A percentile compares a stretch with the other conserved stretches of the same genome.
phyloP scores from a whole-genome alignment of 169 alveolate species.

The Plasmodium gaboni region DNA sequence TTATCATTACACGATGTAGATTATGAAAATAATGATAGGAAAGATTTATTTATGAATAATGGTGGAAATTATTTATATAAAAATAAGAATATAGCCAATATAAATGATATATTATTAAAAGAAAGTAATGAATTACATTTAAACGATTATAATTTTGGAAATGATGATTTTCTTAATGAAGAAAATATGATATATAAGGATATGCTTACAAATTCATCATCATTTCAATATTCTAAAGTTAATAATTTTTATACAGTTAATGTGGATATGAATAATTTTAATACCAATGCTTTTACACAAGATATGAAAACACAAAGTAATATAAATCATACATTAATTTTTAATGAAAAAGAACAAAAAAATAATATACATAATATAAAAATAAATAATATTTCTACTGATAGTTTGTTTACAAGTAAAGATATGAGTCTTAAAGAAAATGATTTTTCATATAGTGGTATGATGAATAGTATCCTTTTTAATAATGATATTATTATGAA shows the following conservation, averaged over 20 bases:
- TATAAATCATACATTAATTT: slow-evolving; percentile 3
- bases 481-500: slow-evolving; percentile 13
- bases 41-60: slow-evolving; percentile 17
- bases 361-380: slow-evolving; percentile 9
- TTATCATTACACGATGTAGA: slow-evolving; percentile 32
- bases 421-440: slow-evolving; percentile 10
- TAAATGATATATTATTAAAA: slow-evolving; percentile 63
- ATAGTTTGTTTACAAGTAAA: slow-evolving; percentile 34
- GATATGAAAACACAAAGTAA: slow-evolving; percentile 19
- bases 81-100: slow-evolving; percentile 55
- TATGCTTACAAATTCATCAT: slow-evolving; percentile 58
- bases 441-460: slow-evolving; percentile 26
- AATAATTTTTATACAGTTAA: slow-evolving; percentile 65
- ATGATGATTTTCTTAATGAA: slow-evolving; percentile 47
- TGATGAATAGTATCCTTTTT: slow-evolving; percentile 5
- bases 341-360: slow-evolving; percentile 1
- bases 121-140: slow-evolving; percentile 33
- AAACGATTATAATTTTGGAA: slow-evolving; percentile 55
- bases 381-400: slow-evolving; percentile 32
- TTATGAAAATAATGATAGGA: slow-evolving; percentile 8
- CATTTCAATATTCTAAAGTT: slow-evolving; percentile 60
- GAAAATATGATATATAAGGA: slow-evolving; percentile 61
- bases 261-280: slow-evolving; percentile 21
- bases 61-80: slow-evolving; percentile 24
- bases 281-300: slow-evolving; percentile 21